Evolutionary conservation across 2,329 filamentous ascomycete genomes (phyloP), one percentile per base, ranked within the genome.

Genomic region (Aspergillus sp.): DNA sequence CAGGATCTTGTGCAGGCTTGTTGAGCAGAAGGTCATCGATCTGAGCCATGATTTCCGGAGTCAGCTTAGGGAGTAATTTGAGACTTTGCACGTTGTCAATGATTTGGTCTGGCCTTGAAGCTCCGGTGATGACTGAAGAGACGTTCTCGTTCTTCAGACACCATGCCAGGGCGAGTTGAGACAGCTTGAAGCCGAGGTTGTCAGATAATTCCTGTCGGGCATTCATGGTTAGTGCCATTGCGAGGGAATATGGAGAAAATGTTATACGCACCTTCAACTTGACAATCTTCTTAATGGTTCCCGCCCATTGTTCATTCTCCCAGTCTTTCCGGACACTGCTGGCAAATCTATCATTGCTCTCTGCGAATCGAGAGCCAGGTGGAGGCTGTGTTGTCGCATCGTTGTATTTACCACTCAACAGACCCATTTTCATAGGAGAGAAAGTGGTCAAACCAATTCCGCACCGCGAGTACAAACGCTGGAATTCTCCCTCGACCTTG

Each of bases 401-500:
- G 57, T 80, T 82, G 65, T 86, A 86, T 65, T 86, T 86, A 31
- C 83, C 83, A 2, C 80, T 81, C 47, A 86, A 66, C 48, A 86
- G 72, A 7, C 83, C 83, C 46, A 69, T 67, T 49, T 77, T 75
- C 33, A 87, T 65, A 1, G 83, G 83, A 6, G 75, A 80, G 67
- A 79, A 86, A 42, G 78, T 77, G 26, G 83, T 85, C 37, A 86
- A 67, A 2, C 82, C 82, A 3, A 82, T 70, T 5, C 81, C 79
- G 42, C 73, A 70, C 46, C 83, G 74, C 39, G 76, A 70, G 65
- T 83, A 86, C 30, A 86, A 67, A 40, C 78, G 73, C 33, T 71
- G 68, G 57, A 73, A 85, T 56, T 86, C 78, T 33, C 67, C 67
- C 65, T 86, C 83, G 11, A 85, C 80, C 59, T 78, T 80, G 44